Evolutionary conservation across 2,329 filamentous ascomycete genomes (phyloP).

Genomic region (Colletotrichum kahawae): DNA sequence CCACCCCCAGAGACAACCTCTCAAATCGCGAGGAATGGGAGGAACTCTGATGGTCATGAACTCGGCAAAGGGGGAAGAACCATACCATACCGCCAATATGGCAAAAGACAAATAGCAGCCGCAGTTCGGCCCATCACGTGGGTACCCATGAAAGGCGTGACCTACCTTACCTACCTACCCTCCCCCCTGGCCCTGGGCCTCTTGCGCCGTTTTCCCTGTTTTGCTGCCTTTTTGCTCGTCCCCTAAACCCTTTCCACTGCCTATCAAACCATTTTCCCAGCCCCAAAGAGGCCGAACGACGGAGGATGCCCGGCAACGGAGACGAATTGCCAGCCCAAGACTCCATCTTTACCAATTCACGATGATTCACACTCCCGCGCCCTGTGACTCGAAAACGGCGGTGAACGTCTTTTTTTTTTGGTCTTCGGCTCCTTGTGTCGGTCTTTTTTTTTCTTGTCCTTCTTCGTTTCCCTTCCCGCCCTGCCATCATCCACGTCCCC

Average conservation of each 20-base stretch:
- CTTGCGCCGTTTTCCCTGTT: neutral
- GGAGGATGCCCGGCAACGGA: neutral
- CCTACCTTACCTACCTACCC: neutral
- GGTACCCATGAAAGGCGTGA: neutral
- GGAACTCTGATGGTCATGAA: neutral
- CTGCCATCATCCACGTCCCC: neutral
- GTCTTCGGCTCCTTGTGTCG: neutral
- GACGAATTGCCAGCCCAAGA: neutral
- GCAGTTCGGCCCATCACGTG: constrained; percentile 14
- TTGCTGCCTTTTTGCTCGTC: neutral
- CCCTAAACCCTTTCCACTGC: neutral
- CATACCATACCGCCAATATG: neutral
- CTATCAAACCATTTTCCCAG: neutral
- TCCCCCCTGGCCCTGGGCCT: neutral
- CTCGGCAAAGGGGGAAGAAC: neutral
- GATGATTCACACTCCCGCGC: constrained; percentile 9
- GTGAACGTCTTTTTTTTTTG: neutral
- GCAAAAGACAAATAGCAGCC: constrained; percentile 9
- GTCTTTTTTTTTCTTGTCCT: neutral
- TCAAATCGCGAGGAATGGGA: neutral
- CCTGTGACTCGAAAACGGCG: constrained; percentile 19
- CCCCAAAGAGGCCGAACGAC: neutral
- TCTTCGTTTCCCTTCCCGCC: neutral
- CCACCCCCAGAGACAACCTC: neutral
- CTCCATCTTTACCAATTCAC: constrained; percentile 16